Percentiles rank a stretch among this genome's conserved stretches.
Conservation (phyloP, 2,329 filamentous ascomycete genomes). For the Aspergillus fischeri region DNA sequence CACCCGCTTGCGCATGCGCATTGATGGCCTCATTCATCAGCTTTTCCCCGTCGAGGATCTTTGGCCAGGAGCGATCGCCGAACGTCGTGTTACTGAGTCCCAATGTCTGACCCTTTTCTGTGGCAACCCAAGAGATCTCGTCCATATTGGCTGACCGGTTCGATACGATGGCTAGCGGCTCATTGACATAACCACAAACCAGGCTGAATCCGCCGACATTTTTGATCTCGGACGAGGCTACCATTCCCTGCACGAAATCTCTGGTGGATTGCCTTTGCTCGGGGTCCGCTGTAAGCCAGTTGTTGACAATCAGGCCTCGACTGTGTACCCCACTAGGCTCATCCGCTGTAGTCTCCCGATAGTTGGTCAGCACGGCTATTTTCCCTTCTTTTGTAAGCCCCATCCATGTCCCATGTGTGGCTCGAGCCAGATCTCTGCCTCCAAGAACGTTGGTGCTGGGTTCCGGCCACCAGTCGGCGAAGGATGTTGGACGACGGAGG, state of each 20-base stretch:
- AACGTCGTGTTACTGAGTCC: conserved; percentile 61
- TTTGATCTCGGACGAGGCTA: conserved; percentile 51
- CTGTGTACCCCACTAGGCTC: conserved; percentile 46
- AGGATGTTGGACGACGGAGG: conserved; percentile 56
- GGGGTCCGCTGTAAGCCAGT: conserved; percentile 50
- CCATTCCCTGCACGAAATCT: conserved; percentile 51
- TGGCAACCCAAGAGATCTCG: conserved; percentile 50
- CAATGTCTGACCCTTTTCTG: conserved; percentile 48
- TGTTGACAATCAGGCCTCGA: conserved; percentile 57
- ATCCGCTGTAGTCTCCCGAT: conserved; percentile 51
- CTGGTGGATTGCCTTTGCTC: conserved; percentile 40
- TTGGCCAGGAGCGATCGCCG: conserved; percentile 58
- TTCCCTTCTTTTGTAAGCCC: conserved; percentile 59
- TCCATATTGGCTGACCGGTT: conserved; percentile 55
- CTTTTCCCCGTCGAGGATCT: conserved; percentile 56
- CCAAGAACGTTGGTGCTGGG: conserved; percentile 55
- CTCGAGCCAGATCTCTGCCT: conserved; percentile 58
- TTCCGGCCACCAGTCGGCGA: conserved; percentile 56
- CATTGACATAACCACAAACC: conserved; percentile 53
- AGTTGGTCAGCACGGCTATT: conserved; percentile 61
- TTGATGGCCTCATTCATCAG: conserved; percentile 49
- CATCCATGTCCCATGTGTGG: conserved; percentile 61
- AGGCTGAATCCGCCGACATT: conserved; percentile 62
- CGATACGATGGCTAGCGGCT: conserved; percentile 56
- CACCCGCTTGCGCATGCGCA: conserved; percentile 39